Evolutionary conservation across 2,329 filamentous ascomycete species (phyloP).

Genomic region (Colletotrichum acutatum): DNA sequence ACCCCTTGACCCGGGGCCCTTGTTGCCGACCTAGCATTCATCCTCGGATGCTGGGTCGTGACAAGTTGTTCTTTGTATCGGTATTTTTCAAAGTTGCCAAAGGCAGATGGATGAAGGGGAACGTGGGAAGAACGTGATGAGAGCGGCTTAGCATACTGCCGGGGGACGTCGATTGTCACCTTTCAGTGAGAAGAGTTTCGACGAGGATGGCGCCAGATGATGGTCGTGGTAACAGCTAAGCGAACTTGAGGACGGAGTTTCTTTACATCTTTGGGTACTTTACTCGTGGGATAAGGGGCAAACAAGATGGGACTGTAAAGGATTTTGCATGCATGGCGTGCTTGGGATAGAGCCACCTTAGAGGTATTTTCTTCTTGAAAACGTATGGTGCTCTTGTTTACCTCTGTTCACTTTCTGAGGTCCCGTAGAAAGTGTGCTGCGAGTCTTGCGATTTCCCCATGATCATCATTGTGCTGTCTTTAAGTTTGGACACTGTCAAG

Average conservation of each 20-base stretch:
- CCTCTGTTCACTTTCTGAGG: neutral
- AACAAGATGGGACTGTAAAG: neutral
- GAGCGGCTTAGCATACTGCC: neutral
- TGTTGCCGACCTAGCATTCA: neutral
- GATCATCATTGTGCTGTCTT: too few species aligned
- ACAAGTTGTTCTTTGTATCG: neutral
- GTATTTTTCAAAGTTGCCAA: neutral
- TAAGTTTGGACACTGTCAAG: too few species aligned
- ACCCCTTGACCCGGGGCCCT: neutral
- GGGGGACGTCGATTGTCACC: neutral
- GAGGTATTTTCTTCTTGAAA: neutral
- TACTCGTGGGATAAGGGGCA: neutral
- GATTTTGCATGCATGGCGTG: neutral
- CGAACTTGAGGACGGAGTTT: neutral
- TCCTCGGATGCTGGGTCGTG: neutral
- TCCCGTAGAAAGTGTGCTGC: neutral
- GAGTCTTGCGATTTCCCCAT: neutral
- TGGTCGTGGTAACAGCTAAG: neutral
- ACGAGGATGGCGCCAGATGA: neutral
- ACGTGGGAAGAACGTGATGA: neutral
- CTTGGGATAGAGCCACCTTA: neutral
- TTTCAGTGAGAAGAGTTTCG: neutral
- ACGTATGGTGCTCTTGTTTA: neutral
- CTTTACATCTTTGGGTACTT: neutral
- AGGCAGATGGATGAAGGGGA: neutral